These are phyloP conservation scores for Ilyonectria sp. DNA, from an alignment of 2,329 filamentous ascomycete species.

Conservation along the genomic window DNA sequence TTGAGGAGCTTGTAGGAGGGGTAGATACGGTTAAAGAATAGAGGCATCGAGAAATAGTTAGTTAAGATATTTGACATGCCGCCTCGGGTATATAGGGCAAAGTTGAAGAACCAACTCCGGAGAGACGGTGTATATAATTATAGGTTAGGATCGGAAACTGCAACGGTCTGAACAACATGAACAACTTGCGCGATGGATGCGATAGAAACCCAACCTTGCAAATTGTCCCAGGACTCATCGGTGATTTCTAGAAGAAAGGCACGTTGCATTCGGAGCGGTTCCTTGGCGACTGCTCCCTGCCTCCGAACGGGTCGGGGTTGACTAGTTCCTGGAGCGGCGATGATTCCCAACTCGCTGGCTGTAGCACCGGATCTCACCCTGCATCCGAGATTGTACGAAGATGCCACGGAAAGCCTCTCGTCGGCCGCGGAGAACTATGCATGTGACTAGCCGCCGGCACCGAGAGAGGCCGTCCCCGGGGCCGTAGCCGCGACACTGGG, in stretches of 20 bases:
- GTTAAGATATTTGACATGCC: neutral
- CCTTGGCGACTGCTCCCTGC: neutral
- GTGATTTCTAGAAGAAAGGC: neutral
- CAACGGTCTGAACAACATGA: neutral
- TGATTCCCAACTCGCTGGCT: constrained; percentile 24
- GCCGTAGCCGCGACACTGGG: constrained; percentile 24
- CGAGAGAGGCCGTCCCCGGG: constrained; percentile 2
- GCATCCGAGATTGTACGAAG: constrained; percentile 23
- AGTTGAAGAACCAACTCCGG: neutral
- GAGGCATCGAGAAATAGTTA: neutral
- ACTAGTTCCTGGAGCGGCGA: constrained; percentile 21
- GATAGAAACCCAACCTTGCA: neutral
- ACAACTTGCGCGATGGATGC: neutral
- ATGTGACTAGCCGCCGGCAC: constrained; percentile 22
- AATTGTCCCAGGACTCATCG: neutral
- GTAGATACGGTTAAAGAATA: neutral
- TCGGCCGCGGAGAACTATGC: neutral
- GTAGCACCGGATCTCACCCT: constrained; percentile 16
- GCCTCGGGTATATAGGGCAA: neutral
- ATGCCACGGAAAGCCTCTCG: neutral
- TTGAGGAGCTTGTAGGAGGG: neutral
- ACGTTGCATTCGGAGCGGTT: neutral
- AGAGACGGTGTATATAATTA: neutral
- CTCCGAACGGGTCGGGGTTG: constrained; percentile 19
- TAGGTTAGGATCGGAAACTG: neutral